Evolutionary conservation across 2,329 filamentous ascomycete species (phyloP), one percentile per base, ranked within the genome.

Genomic region (Pseudogymnoascus sp.): DNA sequence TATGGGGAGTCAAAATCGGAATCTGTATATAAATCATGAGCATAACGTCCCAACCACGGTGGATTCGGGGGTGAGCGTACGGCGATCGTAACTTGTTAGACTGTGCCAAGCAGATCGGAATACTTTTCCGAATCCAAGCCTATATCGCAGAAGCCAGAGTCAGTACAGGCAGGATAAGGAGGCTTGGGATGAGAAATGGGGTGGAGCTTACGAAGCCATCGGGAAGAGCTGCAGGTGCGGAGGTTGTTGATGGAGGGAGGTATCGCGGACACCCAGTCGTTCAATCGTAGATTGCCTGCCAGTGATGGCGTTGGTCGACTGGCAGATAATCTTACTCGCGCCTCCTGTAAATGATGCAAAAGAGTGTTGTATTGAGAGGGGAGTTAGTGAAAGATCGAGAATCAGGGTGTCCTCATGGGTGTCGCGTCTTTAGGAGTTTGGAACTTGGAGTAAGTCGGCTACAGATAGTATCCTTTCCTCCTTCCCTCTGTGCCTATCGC

Each of bases 1-100:
- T 96, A 95, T 60, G 94, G 92, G 64, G 93, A 96, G 78, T 99
- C 91, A 80, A 89, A 90, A 65, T 87, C 88, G 67, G 94, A 96
- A 79, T 99, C 94, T 96, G 79, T 69, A 66, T 67, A 60, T 28
- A n/a, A 8, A 60, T 60, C 19, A 41, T 60, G 33, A 60, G 58
- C 33, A 60, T 38, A 41, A 60, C 19, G 36, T 87, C 83, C 67
- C 85, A 88, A 74, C 85, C 22, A 41, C 60, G 11, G 42, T 16
- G 12, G n/a, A 36, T 76, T 64, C 75, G 25, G 58, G 36, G 62
- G 60, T 63, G 64, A 60, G 78, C 84, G 73, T 77, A 88, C 85
- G 85, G 77, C 85, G 78, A 74, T 88, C 85, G 78, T 88, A 80
- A 69, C 84, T 88, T 76, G 85, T 88, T 84, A 88, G 33, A 69